Base-by-base conservation (phyloP, 192 early-diverging fungal genomes). In the Coemansia sp. region DNA sequence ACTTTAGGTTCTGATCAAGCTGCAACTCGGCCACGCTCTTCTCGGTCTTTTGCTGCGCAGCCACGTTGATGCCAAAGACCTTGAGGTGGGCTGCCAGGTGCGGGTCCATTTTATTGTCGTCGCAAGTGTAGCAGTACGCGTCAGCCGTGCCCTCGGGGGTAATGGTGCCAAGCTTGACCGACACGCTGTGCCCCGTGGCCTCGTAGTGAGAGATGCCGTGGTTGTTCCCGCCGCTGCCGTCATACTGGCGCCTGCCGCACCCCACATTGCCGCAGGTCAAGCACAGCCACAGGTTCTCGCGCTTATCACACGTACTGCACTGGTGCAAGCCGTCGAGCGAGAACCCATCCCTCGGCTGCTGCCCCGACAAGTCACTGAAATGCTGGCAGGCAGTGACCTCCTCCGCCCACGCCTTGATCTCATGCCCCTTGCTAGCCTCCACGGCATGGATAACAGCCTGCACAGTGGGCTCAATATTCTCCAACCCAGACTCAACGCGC, bases 201-300 rank as follows among this genome's bases (percentile, higher is more conserved):
- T 93, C 87, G 72, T 83, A 95, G 81, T 99, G 97, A 0, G 70
- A 83, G 23, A 97, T 73, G 0, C 89, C 97, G 68, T 99, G 97
- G 60, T 93, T 90, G 75, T 98, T 99, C 14, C 97, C 97, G 10
- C 92, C 92, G 18, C 86, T 73, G 10, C 97, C 97, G 18, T 93
- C 97, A 75, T 88, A 95, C 75, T 99, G 97, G 52, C 89, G 85
- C 55, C 97, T 86, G 16, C 97, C 97, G 70, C 97, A 99, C 1
- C 94, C 95, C 25, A 97, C 83, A 48, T 92, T 92, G 14, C 97
- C 97, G 66, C 97, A 99, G 1, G 86, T 84, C 33, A 99, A 75
- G 62, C 97, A 99, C 41, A 99, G 82, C 97, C 97, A 99, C 38
- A 99, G 81, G 67, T 99, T 99, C 47, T 94, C 91, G 6, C 84